A percentile compares a stretch with the other conserved stretches of the same genome.
These are phyloP conservation scores for Solanum chacoense DNA, from an alignment of 305 asterid species.

Conservation along the genomic window DNA sequence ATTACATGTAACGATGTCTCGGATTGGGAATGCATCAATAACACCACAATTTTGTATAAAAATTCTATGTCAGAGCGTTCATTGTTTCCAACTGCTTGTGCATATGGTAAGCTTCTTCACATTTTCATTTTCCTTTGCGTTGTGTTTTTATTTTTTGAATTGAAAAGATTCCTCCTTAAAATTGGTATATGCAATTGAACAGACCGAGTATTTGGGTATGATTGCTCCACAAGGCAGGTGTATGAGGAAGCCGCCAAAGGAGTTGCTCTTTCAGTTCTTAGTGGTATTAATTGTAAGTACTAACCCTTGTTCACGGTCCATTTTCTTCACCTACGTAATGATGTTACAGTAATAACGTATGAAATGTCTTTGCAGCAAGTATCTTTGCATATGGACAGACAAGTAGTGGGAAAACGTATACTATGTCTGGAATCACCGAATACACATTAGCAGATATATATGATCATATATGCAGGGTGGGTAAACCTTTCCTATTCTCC, in stretches of 20 bases:
- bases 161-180: background rate
- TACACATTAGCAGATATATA: conserved; percentile 57
- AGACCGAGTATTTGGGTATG: conserved; percentile 75
- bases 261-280: conserved; percentile 67
- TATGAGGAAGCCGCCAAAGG: conserved; percentile 88
- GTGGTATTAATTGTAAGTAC: conserved; percentile 82
- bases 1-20: conserved; percentile 33
- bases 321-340: background rate
- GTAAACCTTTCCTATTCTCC: background rate
- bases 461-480: conserved; percentile 49
- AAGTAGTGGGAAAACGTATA: conserved; percentile 94
- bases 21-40: conserved; percentile 90
- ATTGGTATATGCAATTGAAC: background rate
- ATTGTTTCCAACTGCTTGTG: conserved; percentile 50
- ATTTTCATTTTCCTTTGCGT: background rate
- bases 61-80: conserved; percentile 54
- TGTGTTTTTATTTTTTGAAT: background rate
- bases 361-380: conserved; percentile 48
- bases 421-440: conserved; percentile 79
- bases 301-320: background rate
- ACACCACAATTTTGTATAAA: conserved; percentile 62
- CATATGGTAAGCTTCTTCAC: conserved; percentile 43
- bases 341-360: background rate
- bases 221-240: conserved; percentile 58
- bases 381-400: conserved; percentile 97